Percentiles rank a stretch among this genome's conserved stretches.
phyloP scores from a whole-genome alignment of 1,139 yeast genomes.

The Candida gigantensis region DNA sequence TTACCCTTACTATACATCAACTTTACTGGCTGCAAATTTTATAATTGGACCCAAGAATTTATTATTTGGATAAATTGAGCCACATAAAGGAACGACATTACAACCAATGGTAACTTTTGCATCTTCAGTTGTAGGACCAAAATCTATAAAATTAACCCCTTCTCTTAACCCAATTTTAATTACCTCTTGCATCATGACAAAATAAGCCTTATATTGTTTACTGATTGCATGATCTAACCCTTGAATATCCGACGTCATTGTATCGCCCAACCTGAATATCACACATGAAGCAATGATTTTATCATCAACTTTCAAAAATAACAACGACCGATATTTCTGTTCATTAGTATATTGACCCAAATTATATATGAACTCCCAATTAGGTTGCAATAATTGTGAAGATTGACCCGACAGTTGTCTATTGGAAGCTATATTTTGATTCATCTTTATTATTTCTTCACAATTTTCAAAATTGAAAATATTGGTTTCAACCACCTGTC shows the following conservation, averaged over 20 bases:
- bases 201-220: constrained; percentile 43
- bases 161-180: constrained; percentile 41
- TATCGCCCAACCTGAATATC: constrained; percentile 43
- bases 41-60: constrained; percentile 20
- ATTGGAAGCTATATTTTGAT: constrained; percentile 40
- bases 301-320: constrained; percentile 39
- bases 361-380: constrained; percentile 27
- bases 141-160: constrained; percentile 42
- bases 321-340: constrained; percentile 29
- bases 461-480: constrained; percentile 31
- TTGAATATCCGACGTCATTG: constrained; percentile 47
- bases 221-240: constrained; percentile 44
- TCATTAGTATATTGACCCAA: constrained; percentile 28
- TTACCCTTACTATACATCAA: constrained; percentile 21
- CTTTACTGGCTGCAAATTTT: constrained; percentile 23
- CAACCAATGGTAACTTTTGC: constrained; percentile 46
- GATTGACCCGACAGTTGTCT: constrained; percentile 38
- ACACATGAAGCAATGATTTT: constrained; percentile 43
- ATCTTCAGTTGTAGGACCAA: constrained; percentile 39
- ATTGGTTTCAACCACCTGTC: constrained; percentile 27
- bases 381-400: constrained; percentile 37
- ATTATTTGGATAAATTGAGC: constrained; percentile 23
- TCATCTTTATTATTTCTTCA: constrained; percentile 28
- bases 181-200: constrained; percentile 51
- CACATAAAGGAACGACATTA: constrained; percentile 36